These are phyloP conservation scores for Globisporangium paddicum DNA, from an alignment of 352 stramenopile genomes.

Conservation along the genomic window DNA sequence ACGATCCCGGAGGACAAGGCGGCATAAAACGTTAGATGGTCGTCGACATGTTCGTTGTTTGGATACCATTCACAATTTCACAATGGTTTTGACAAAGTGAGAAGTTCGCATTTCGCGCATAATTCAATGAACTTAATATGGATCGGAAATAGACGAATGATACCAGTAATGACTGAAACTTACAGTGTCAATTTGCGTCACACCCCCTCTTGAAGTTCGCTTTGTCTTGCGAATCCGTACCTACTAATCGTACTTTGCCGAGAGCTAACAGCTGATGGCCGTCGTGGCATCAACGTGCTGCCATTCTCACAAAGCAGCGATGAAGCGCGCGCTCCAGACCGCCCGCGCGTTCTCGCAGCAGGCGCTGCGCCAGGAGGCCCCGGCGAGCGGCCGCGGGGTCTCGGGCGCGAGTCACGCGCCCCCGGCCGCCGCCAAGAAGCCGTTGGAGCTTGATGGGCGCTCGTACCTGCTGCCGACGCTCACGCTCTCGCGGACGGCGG, in stretches of 20 bases:
- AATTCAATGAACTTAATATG: too few relatives aligned
- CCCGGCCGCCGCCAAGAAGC: conserved; percentile 12
- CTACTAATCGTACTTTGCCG: neutral
- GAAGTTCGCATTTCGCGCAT: too few relatives aligned
- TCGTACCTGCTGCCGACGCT: conserved; percentile 74
- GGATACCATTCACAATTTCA: too few relatives aligned
- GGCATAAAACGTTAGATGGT: neutral
- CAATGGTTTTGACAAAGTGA: too few relatives aligned
- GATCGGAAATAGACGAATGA: too few relatives aligned
- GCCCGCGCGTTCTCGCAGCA: conserved; percentile 58
- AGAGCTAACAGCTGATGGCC: neutral
- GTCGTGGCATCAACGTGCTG: neutral
- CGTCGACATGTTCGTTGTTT: neutral
- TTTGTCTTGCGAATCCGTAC: neutral
- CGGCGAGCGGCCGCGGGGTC: conserved; percentile 26
- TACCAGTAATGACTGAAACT: too few relatives aligned
- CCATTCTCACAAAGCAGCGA: conserved; percentile 1
- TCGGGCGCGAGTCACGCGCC: conserved; percentile 17
- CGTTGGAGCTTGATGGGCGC: conserved; percentile 51
- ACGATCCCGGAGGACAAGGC: conserved; percentile 5
- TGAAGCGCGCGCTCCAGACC: conserved; percentile 29
- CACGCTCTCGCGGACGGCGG: conserved; percentile 35
- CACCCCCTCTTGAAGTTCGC: neutral
- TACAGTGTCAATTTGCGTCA: too few relatives aligned
- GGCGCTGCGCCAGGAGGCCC: conserved; percentile 39